These are phyloP conservation scores for Aspergillus coremiiformis DNA, from an alignment of 495 filamentous ascomycete species.

Conservation along the genomic window DNA sequence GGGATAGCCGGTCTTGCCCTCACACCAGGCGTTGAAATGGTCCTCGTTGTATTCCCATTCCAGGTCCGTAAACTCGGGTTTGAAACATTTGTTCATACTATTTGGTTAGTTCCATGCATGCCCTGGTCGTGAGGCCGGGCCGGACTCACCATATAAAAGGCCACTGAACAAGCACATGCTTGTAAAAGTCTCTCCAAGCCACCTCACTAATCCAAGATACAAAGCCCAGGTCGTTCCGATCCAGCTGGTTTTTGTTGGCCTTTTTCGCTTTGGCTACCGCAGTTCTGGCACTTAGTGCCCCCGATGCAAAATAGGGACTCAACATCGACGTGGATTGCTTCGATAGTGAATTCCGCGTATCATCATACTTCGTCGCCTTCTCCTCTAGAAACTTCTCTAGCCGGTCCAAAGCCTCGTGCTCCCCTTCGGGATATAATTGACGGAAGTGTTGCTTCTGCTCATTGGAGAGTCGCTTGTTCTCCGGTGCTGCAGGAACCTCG, in stretches of 20 bases:
- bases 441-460: constrained; percentile 52
- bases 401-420: constrained; percentile 61
- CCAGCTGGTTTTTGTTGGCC: constrained; percentile 62
- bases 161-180: constrained; percentile 79
- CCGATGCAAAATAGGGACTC: constrained; percentile 72
- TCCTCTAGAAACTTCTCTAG: constrained; percentile 65
- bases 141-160: constrained; percentile 70
- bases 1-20: constrained; percentile 74
- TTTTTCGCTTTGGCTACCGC: constrained; percentile 59
- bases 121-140: no score
- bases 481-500: constrained; percentile 54
- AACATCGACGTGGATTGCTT: constrained; percentile 59
- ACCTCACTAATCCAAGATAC: constrained; percentile 78
- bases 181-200: constrained; percentile 91
- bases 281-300: constrained; percentile 71
- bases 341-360: constrained; percentile 54
- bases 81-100: constrained; percentile 93
- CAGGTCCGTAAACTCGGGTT: constrained; percentile 76
- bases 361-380: constrained; percentile 53
- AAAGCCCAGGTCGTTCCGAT: constrained; percentile 61
- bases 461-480: constrained; percentile 53
- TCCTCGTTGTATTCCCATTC: constrained; percentile 68
- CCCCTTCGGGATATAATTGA: constrained; percentile 69
- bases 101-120: neutral
- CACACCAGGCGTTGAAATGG: constrained; percentile 66